Conservation (phyloP, 192 early-diverging fungal genomes). For the Coemansia pectinata region DNA sequence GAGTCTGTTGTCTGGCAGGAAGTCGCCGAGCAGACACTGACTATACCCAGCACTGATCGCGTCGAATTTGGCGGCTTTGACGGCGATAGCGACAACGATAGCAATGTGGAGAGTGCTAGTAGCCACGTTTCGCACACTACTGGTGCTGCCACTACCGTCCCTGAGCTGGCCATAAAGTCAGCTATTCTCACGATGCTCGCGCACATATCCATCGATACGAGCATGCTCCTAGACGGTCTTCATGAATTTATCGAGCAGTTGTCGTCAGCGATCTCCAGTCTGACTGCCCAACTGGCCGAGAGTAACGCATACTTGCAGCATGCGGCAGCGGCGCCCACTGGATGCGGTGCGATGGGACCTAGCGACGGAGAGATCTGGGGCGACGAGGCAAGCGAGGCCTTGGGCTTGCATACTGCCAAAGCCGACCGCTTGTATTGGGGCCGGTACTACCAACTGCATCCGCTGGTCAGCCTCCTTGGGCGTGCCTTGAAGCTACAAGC, state of each 20-base stretch:
- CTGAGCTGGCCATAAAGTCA: slow-evolving; percentile 21
- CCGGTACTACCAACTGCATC: slow-evolving; percentile 31
- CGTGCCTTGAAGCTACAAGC: slow-evolving; percentile 33
- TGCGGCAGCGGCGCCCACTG: neutral
- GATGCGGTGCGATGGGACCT: neutral
- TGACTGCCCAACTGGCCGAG: slow-evolving; percentile 15
- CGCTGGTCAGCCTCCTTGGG: slow-evolving; percentile 42
- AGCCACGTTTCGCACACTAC: neutral
- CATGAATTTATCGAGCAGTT: slow-evolving; percentile 19
- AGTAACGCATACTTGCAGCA: slow-evolving; percentile 14
- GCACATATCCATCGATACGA: slow-evolving; percentile 20
- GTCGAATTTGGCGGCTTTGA: slow-evolving; percentile 28
- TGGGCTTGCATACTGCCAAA: slow-evolving; percentile 24
- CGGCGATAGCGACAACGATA: neutral
- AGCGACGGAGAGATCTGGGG: slow-evolving; percentile 5
- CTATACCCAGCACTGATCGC: slow-evolving; percentile 20
- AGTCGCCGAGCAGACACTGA: slow-evolving; percentile 11
- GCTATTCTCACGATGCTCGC: slow-evolving; percentile 30
- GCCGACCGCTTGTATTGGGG: slow-evolving; percentile 43
- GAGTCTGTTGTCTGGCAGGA: slow-evolving; percentile 29
- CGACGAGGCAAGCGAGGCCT: slow-evolving; percentile 22
- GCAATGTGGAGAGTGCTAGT: neutral
- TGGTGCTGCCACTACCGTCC: neutral
- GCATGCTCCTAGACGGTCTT: slow-evolving; percentile 18
- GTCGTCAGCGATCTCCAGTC: slow-evolving; percentile 10